These are phyloP conservation scores for Ceriops decandra DNA, from an alignment of 345 rosid genomes.

Conservation along the genomic window DNA sequence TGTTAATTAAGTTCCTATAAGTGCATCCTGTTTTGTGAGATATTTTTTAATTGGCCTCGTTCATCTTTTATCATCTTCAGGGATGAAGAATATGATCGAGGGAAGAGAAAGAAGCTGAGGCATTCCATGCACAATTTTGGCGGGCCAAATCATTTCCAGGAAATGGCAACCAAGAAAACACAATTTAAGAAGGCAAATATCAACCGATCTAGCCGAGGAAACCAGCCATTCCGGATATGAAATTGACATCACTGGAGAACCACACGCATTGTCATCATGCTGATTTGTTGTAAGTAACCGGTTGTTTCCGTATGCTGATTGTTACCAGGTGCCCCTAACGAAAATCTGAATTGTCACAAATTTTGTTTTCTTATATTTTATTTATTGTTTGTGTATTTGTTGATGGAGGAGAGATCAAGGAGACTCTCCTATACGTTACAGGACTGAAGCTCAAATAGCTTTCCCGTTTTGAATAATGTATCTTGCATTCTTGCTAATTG, in stretches of 20 bases:
- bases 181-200: slow-evolving; percentile 39
- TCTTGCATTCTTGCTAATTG: no score
- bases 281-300: slow-evolving; percentile 12
- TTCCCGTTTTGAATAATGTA: no score
- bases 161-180: slow-evolving; percentile 44
- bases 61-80: slow-evolving; percentile 24
- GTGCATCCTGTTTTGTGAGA: background rate
- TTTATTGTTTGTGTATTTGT: background rate
- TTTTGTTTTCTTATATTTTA: background rate
- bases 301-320: background rate
- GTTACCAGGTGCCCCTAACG: no score
- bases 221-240: slow-evolving; percentile 59
- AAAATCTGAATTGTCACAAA: background rate
- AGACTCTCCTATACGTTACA: no score
- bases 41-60: background rate
- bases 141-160: slow-evolving; percentile 80
- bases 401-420: background rate
- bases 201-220: slow-evolving; percentile 30
- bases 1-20: no score
- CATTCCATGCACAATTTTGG: slow-evolving; percentile 34
- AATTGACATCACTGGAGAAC: background rate
- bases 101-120: slow-evolving; percentile 81
- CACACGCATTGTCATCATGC: slow-evolving; percentile 22
- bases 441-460: no score
- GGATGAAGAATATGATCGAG: slow-evolving; percentile 96